These are phyloP conservation scores for Epicoccum sorghinum DNA, from an alignment of 2,329 filamentous ascomycete species.

Conservation along the genomic window DNA sequence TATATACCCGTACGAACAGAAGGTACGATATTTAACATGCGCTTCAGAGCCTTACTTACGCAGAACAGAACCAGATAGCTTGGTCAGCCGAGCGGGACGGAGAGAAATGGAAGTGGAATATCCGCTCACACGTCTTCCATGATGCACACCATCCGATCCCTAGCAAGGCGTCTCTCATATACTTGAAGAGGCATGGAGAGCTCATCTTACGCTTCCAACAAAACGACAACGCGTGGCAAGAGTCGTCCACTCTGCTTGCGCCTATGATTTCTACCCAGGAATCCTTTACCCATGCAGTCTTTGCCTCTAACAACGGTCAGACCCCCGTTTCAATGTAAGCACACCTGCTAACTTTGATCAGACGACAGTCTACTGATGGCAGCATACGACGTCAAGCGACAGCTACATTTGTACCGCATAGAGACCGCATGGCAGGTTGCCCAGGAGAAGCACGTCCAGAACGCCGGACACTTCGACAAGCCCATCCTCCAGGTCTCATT, in stretches of 20 bases:
- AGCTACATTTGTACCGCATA: slow-evolving; percentile 76
- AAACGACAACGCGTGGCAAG: slow-evolving; percentile 72
- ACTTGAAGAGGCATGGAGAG: slow-evolving; percentile 74
- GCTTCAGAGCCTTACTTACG: slow-evolving; percentile 7
- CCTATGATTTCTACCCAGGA: slow-evolving; percentile 68
- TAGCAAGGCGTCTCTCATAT: slow-evolving; percentile 75
- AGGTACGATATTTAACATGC: slow-evolving; percentile 27
- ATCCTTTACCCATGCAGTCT: slow-evolving; percentile 49
- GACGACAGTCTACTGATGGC: slow-evolving; percentile 65
- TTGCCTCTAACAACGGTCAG: slow-evolving; percentile 70
- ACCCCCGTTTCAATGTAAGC: background rate
- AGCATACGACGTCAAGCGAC: slow-evolving; percentile 71
- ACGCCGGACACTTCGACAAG: slow-evolving; percentile 48
- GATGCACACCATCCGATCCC: slow-evolving; percentile 76
- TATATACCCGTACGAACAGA: slow-evolving; percentile 50
- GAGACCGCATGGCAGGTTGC: slow-evolving; percentile 73
- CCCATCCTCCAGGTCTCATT: slow-evolving; percentile 39
- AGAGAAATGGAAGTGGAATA: slow-evolving; percentile 71
- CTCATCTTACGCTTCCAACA: slow-evolving; percentile 81
- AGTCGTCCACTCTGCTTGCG: slow-evolving; percentile 76
- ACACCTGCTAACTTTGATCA: slow-evolving; percentile 14
- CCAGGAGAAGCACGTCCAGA: slow-evolving; percentile 62
- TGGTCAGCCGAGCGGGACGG: slow-evolving; percentile 50
- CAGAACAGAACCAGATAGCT: slow-evolving; percentile 41
- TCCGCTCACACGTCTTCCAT: slow-evolving; percentile 67